Conservation (phyloP, 2,329 filamentous ascomycete genomes). For the Moelleriella libera region DNA sequence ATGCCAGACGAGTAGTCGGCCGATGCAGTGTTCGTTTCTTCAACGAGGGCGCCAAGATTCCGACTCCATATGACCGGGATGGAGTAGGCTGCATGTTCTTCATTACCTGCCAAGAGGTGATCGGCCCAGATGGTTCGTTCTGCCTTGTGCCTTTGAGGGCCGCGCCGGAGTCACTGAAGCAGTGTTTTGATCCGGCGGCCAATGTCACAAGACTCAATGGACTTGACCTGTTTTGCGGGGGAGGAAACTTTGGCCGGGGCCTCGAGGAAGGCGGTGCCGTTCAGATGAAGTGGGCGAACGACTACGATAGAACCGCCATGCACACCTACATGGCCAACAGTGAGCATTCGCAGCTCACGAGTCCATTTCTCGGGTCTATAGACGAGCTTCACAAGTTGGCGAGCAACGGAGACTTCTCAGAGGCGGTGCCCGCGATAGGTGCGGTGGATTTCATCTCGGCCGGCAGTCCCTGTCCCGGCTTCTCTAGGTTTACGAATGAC, state of each 20-base stretch:
- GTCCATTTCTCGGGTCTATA: conserved; percentile 56
- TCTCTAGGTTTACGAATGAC: conserved; percentile 48
- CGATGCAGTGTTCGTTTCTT: conserved; percentile 49
- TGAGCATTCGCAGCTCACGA: conserved; percentile 19
- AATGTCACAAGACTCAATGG: conserved; percentile 33
- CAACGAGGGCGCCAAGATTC: conserved; percentile 26
- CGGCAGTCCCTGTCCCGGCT: conserved; percentile 68
- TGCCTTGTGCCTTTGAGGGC: conserved; percentile 20
- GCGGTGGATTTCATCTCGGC: conserved; percentile 56
- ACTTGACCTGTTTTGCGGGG: conserved; percentile 64
- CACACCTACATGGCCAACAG: conserved; percentile 63
- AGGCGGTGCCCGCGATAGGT: conserved; percentile 40
- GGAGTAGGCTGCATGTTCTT: conserved; percentile 56
- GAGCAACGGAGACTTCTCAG: conserved; percentile 32
- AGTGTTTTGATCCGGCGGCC: conserved; percentile 38
- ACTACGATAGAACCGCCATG: conserved; percentile 48
- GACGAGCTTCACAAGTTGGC: conserved; percentile 49
- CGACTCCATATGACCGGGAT: conserved; percentile 48
- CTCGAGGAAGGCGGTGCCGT: conserved; percentile 58
- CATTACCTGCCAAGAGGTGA: conserved; percentile 29
- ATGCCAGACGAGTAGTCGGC: conserved; percentile 28
- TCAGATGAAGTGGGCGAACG: conserved; percentile 52
- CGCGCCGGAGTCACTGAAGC: conserved; percentile 24
- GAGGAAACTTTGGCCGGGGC: conserved; percentile 63
- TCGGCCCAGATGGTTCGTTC: not conserved